Evolutionary conservation across 257 asterid genomes (phyloP).

Genomic region (Plantago major): DNA sequence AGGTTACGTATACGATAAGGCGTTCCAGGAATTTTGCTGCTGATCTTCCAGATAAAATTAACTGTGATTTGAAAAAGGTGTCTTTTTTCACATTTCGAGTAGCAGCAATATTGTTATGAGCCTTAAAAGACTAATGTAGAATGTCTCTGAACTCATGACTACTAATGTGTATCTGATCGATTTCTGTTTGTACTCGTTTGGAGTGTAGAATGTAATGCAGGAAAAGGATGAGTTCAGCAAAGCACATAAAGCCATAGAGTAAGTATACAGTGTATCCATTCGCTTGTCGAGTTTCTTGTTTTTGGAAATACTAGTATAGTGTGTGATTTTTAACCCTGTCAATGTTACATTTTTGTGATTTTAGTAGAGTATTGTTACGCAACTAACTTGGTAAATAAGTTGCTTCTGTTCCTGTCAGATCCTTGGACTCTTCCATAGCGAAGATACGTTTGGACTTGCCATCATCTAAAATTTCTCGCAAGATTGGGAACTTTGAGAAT

Average conservation of each 20-base stretch:
- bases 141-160: neutral
- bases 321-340: no score
- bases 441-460: constrained; percentile 54
- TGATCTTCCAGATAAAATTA: constrained; percentile 22
- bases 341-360: neutral
- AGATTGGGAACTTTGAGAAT: constrained; percentile 27
- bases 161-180: neutral
- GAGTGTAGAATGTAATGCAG: constrained; percentile 27
- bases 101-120: no score
- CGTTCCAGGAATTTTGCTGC: constrained; percentile 26
- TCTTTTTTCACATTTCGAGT: neutral
- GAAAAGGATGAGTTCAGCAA: constrained; percentile 50
- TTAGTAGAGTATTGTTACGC: neutral
- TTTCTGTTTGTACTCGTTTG: neutral
- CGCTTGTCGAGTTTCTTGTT: neutral
- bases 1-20: constrained; percentile 23
- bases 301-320: no score
- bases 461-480: constrained; percentile 28
- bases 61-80: constrained; percentile 37
- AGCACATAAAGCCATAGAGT: constrained; percentile 55
- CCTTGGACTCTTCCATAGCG: constrained; percentile 46
- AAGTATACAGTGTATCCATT: constrained; percentile 22
- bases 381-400: neutral
- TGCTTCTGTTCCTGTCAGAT: constrained; percentile 26
- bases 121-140: neutral